These are phyloP conservation scores for Lentinula boryana DNA, from an alignment of 768 basidiomycete species.

Conservation along the genomic window DNA sequence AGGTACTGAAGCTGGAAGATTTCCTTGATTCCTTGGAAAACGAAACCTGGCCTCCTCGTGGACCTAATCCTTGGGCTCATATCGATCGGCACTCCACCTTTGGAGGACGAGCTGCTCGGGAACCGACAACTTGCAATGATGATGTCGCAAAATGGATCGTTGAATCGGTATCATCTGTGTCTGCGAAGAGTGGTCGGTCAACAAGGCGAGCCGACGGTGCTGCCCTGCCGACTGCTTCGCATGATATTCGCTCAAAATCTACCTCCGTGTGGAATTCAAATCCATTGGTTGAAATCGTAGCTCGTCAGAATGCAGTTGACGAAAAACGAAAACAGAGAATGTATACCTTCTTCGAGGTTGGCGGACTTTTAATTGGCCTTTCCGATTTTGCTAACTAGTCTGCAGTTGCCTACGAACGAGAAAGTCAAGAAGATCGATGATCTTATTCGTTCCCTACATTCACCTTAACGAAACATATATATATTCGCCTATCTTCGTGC, in stretches of 20 bases:
- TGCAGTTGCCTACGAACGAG: slow-evolving; percentile 49
- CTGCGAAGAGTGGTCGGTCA: neutral
- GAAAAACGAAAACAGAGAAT: slow-evolving; percentile 35
- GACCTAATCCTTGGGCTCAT: neutral
- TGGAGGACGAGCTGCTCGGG: neutral
- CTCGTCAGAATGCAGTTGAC: slow-evolving; percentile 29
- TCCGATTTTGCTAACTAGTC: neutral
- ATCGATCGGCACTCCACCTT: neutral
- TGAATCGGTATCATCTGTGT: neutral
- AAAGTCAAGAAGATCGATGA: slow-evolving; percentile 48
- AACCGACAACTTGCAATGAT: neutral
- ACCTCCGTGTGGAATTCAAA: slow-evolving; percentile 9
- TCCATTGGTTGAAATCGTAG: slow-evolving; percentile 41
- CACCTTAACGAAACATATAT: neutral
- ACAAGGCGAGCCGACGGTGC: neutral
- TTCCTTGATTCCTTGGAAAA: slow-evolving; percentile 38
- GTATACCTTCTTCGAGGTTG: slow-evolving; percentile 47
- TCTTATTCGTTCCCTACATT: slow-evolving; percentile 27
- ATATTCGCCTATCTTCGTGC: neutral
- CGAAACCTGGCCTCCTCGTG: slow-evolving; percentile 17
- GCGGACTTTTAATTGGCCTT: slow-evolving; percentile 8
- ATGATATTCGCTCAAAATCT: neutral
- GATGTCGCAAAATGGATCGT: neutral
- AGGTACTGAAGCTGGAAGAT: slow-evolving; percentile 35
- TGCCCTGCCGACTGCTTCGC: neutral